A percentile compares a stretch with the other conserved stretches of the same genome.
Evolutionary conservation across 1,284 basidiomycete genomes (phyloP).

Genomic region (Marasmius sp.): DNA sequence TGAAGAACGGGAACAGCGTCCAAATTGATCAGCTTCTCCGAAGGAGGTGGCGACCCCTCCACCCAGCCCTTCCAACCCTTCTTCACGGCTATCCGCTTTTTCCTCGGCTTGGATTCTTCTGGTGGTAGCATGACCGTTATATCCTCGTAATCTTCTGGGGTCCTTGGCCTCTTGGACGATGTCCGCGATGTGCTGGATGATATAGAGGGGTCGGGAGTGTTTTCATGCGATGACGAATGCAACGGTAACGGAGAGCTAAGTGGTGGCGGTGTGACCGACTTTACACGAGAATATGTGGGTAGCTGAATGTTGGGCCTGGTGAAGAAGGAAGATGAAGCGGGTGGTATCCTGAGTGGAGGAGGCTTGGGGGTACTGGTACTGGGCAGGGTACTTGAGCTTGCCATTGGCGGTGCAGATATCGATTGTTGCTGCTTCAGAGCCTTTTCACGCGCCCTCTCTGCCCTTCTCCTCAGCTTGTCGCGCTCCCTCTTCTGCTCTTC

Average conservation of each 20-base stretch:
- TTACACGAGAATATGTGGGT: slow-evolving; percentile 60
- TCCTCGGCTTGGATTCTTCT: slow-evolving; percentile 39
- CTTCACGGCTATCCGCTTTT: slow-evolving; percentile 67
- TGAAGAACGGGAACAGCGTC: slow-evolving; percentile 58
- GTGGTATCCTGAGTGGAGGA: slow-evolving; percentile 19
- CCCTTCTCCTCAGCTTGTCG: slow-evolving; percentile 37
- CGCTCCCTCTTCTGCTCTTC: slow-evolving; percentile 43
- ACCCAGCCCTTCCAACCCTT: slow-evolving; percentile 89
- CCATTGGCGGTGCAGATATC: slow-evolving; percentile 2
- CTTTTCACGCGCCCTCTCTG: slow-evolving; percentile 24
- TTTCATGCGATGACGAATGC: slow-evolving; percentile 55
- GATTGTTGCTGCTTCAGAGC: slow-evolving; percentile 9
- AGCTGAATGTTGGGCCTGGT: slow-evolving; percentile 69
- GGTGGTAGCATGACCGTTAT: slow-evolving; percentile 22
- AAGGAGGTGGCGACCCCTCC: slow-evolving; percentile 77
- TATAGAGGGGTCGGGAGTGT: slow-evolving; percentile 71
- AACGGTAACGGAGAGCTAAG: slow-evolving; percentile 53
- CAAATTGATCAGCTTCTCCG: slow-evolving; percentile 77
- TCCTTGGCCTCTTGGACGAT: slow-evolving; percentile 75
- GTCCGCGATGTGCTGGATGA: slow-evolving; percentile 71
- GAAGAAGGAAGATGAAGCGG: slow-evolving; percentile 54
- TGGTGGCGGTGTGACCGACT: slow-evolving; percentile 74
- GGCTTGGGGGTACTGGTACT: slow-evolving; percentile 19
- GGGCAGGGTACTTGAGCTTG: slow-evolving; percentile 8
- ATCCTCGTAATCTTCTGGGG: slow-evolving; percentile 49